Conservation (phyloP, 2,329 filamentous ascomycete species). For the Ceratocystis huliohia region DNA sequence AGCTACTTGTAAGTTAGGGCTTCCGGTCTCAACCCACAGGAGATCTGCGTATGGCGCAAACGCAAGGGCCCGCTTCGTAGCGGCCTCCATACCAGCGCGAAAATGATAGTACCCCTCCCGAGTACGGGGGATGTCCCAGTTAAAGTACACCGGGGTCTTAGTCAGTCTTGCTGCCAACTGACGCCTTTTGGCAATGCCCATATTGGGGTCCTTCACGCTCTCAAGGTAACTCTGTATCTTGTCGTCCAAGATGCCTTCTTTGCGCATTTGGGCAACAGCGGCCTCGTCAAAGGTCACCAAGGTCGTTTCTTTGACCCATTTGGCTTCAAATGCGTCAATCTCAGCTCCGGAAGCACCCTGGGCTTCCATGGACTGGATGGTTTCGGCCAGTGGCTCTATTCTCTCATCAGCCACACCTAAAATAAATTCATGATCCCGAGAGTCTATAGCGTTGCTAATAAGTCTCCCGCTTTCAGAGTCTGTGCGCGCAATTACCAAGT, state of each 20-base stretch:
- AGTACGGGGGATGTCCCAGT: constrained; percentile 83
- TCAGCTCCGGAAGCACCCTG: constrained; percentile 63
- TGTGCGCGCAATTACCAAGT: constrained; percentile 84
- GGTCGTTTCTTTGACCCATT: constrained; percentile 77
- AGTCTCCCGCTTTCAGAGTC: constrained; percentile 91
- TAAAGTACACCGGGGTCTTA: constrained; percentile 61
- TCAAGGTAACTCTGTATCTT: constrained; percentile 55
- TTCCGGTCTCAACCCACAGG: constrained; percentile 91
- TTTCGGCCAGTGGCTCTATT: constrained; percentile 73
- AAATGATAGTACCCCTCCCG: constrained; percentile 92
- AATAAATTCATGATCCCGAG: constrained; percentile 94
- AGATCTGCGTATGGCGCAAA: constrained; percentile 90
- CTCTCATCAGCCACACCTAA: constrained; percentile 65
- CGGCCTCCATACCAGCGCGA: constrained; percentile 66
- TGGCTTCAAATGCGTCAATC: constrained; percentile 73
- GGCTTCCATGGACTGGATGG: constrained; percentile 78
- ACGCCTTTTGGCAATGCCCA: constrained; percentile 67
- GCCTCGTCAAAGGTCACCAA: constrained; percentile 89
- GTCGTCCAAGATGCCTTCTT: constrained; percentile 50
- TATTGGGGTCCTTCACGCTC: constrained; percentile 52
- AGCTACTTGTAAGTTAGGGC: constrained; percentile 70
- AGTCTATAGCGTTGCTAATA: constrained; percentile 80
- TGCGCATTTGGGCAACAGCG: constrained; percentile 58
- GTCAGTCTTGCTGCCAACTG: constrained; percentile 56
- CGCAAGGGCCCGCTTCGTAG: constrained; percentile 83